Base-by-base conservation (phyloP, 1,139 yeast species). In the Debaryomyces subglobosus region DNA sequence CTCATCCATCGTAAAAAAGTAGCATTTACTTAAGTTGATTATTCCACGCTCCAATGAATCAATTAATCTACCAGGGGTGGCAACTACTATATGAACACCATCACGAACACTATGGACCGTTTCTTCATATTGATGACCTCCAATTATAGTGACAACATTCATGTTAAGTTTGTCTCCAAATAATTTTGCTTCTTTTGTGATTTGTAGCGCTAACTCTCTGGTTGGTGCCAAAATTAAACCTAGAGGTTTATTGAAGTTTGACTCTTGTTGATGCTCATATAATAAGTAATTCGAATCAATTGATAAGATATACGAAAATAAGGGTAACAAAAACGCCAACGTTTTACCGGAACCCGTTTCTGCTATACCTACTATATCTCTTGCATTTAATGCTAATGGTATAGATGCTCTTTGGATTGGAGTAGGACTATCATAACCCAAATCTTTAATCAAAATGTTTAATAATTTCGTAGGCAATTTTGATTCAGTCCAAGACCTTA, bases 331-430 rank as follows among this genome's bases (percentile, higher is more conserved):
- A 65, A 86, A 94, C 8, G 96, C 88, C 25, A 91, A 73, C 0
- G 99, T 94, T 63, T 94, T 94, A 61, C 98, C 99, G 0, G 96
- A 89, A 21, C 98, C 99, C 0, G 99, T 94, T 57, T 91, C 94
- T 0, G 98, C 97, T n/a, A 92, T 81, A 23, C 97, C 98, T 23
- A 92, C 77, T 4, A 90, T 76, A 63, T 94, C 97, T 37, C 79
- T 64, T 3, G 75, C 69, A 0, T 70, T 63, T 32, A 87, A 57
- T 0, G 89, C 89, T 40, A 87, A 73, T 0, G 97, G 97, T 10
- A 92, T 82, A 0, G 97, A 79, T 0, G 95, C 96, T 52, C 97
- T 69, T 62, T 94, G 99, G 50, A 94, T 86, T 0, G 98, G 94
- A 0, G 97, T 89, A 1, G 99, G 96, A 6, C 79, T 80, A 1